These are phyloP conservation scores for Beauveria varroae DNA, from an alignment of 2,329 filamentous ascomycete genomes.

Conservation along the genomic window DNA sequence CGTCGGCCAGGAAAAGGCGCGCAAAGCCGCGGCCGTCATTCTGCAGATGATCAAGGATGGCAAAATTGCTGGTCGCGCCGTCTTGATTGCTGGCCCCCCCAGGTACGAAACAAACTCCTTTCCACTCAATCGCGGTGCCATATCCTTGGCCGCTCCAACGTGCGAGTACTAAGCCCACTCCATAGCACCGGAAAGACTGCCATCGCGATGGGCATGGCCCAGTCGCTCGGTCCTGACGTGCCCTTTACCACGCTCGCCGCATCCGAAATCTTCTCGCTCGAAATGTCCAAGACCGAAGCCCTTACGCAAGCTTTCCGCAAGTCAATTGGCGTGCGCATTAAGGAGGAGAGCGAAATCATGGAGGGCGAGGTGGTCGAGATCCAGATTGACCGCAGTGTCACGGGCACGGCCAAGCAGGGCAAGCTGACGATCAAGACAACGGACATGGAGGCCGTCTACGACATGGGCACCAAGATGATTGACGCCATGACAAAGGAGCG, in stretches of 20 bases:
- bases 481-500: constrained; percentile 99
- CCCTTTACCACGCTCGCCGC: constrained; percentile 94
- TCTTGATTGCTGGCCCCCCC: constrained; percentile 89
- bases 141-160: background rate
- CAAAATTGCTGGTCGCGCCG: constrained; percentile 92
- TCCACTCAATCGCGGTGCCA: too few species aligned
- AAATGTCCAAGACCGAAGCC: constrained; percentile 99
- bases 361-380: constrained; percentile 99
- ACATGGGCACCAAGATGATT: constrained; percentile 99
- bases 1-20: constrained; percentile 91
- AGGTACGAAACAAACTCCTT: constrained; percentile 40
- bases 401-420: constrained; percentile 93
- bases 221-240: constrained; percentile 87
- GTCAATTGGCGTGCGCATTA: constrained; percentile 95
- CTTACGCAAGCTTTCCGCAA: constrained; percentile 98
- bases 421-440: constrained; percentile 99
- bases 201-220: constrained; percentile 97
- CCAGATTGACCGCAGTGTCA: constrained; percentile 94
- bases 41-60: constrained; percentile 98
- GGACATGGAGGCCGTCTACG: constrained; percentile 99
- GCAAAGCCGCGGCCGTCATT: constrained; percentile 93
- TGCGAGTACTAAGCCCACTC: background rate
- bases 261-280: constrained; percentile 95
- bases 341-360: constrained; percentile 98
- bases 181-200: constrained; percentile 91